Percentiles rank a stretch among this genome's conserved stretches.
Conservation (phyloP, 352 stramenopile genomes). For the Globisporangium echinulatum region DNA sequence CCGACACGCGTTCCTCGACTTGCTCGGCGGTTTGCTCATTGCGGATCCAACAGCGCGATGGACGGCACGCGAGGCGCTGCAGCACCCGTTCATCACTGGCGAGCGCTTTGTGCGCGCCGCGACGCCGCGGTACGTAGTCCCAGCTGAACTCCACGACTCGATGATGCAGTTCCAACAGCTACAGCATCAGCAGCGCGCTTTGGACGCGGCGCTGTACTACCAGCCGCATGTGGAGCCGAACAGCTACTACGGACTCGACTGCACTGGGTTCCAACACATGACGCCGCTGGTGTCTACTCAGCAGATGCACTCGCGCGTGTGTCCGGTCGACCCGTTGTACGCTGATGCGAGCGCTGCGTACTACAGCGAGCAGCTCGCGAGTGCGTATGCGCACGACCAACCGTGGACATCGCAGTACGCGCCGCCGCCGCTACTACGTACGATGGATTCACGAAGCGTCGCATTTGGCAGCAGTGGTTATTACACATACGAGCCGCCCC, state of each 20-base stretch:
- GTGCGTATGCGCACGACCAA: slow-evolving; percentile 5
- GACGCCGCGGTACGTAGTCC: neutral
- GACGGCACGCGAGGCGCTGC: slow-evolving; percentile 27
- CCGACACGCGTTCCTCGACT: slow-evolving; percentile 31
- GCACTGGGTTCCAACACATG: neutral
- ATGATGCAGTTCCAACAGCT: neutral
- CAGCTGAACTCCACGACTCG: neutral
- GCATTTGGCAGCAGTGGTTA: neutral
- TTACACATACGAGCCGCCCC: neutral
- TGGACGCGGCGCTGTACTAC: neutral
- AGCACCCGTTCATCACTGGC: slow-evolving; percentile 45
- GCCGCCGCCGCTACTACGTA: neutral
- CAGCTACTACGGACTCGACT: no score
- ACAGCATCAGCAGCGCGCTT: neutral
- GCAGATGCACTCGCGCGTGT: slow-evolving; percentile 7
- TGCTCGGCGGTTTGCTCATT: slow-evolving; percentile 23
- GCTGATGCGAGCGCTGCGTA: slow-evolving; percentile 2
- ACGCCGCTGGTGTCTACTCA: neutral
- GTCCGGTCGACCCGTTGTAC: slow-evolving; percentile 13
- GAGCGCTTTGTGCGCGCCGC: slow-evolving; percentile 13
- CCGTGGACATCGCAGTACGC: slow-evolving; percentile 3
- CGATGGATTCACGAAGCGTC: neutral
- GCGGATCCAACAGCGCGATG: slow-evolving; percentile 30
- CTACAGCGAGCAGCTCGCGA: neutral
- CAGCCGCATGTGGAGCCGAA: neutral